phyloP scores from a whole-genome alignment of 2,329 filamentous ascomycete genomes.

The Hysterium pulicare region DNA sequence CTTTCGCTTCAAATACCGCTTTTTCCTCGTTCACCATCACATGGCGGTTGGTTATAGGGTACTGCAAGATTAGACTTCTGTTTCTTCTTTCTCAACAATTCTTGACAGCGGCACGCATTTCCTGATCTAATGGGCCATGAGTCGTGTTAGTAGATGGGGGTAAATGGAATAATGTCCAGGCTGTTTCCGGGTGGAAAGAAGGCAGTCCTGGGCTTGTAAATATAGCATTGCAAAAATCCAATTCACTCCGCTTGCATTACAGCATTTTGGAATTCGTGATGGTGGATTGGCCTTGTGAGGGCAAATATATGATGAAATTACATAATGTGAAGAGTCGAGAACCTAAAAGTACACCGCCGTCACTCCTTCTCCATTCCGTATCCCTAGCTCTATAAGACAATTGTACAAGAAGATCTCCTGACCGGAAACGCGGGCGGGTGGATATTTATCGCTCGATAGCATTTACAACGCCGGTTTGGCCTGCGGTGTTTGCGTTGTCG shows the following conservation, averaged over 20 bases:
- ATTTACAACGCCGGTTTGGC: slow-evolving; percentile 36
- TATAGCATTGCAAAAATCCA: slow-evolving; percentile 3
- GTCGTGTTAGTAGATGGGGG: not conserved
- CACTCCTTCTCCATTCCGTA: slow-evolving; percentile 1
- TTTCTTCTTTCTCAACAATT: not conserved
- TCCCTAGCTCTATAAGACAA: too few species aligned
- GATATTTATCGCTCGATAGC: not conserved
- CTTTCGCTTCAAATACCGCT: slow-evolving; percentile 20
- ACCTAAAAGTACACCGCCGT: slow-evolving; percentile 6
- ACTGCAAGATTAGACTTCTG: slow-evolving; percentile 12
- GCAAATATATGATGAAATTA: slow-evolving; percentile 12
- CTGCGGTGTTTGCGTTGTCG: slow-evolving; percentile 17
- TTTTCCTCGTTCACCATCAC: slow-evolving; percentile 20
- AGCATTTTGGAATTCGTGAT: not conserved
- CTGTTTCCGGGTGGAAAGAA: not conserved
- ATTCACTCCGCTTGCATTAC: slow-evolving; percentile 13
- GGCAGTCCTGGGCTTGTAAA: not conserved
- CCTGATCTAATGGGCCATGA: slow-evolving; percentile 4
- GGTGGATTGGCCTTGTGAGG: not conserved
- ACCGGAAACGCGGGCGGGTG: not conserved
- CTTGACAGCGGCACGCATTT: slow-evolving; percentile 1
- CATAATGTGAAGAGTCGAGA: slow-evolving; percentile 10
- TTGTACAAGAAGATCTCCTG: slow-evolving; percentile 8
- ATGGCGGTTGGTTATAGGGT: slow-evolving; percentile 22
- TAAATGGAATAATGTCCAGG: not conserved